These are phyloP conservation scores for Caryopteris hybrid DNA, from an alignment of 305 asterid genomes.

Conservation along the genomic window DNA sequence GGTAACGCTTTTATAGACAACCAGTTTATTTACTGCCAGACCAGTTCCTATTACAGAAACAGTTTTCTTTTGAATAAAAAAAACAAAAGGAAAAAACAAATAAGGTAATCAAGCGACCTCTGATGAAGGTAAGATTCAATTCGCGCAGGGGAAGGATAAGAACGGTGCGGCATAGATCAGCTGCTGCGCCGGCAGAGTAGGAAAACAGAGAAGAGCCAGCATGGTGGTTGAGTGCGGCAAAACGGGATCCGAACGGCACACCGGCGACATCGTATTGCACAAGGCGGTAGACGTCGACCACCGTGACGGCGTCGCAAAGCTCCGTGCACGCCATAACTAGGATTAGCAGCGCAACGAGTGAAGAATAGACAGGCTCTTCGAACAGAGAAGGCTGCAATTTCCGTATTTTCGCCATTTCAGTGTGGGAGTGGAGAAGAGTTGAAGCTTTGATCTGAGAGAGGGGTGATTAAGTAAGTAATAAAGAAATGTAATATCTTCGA, in stretches of 20 bases:
- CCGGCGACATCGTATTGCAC: too few relatives aligned
- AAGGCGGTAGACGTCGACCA: constrained; percentile 85
- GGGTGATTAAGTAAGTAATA: too few relatives aligned
- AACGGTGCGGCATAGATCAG: too few relatives aligned
- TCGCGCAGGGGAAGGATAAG: too few relatives aligned
- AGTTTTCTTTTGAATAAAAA: too few relatives aligned
- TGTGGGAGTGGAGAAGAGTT: constrained; percentile 5
- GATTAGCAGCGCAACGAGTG: constrained; percentile 37
- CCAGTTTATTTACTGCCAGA: too few relatives aligned
- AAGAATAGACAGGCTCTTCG: constrained; percentile 40
- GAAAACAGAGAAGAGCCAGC: constrained; percentile 64
- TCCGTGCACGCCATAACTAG: constrained; percentile 48
- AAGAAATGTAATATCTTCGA: too few relatives aligned
- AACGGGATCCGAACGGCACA: constrained; percentile 73
- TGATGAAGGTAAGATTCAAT: too few relatives aligned
- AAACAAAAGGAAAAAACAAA: too few relatives aligned
- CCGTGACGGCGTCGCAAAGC: constrained; percentile 70
- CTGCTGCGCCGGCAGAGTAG: constrained; percentile 35
- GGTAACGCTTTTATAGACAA: too few relatives aligned
- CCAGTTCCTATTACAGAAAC: too few relatives aligned
- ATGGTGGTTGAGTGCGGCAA: constrained; percentile 74
- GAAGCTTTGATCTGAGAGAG: constrained; percentile 18
- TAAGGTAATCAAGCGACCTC: too few relatives aligned
- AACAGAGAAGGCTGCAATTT: constrained; percentile 19
- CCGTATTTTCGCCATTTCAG: constrained; percentile 44